Evolutionary conservation across 495 filamentous ascomycete species (phyloP), one percentile per base, ranked within the genome.

Genomic region (Neurospora hispaniola): DNA sequence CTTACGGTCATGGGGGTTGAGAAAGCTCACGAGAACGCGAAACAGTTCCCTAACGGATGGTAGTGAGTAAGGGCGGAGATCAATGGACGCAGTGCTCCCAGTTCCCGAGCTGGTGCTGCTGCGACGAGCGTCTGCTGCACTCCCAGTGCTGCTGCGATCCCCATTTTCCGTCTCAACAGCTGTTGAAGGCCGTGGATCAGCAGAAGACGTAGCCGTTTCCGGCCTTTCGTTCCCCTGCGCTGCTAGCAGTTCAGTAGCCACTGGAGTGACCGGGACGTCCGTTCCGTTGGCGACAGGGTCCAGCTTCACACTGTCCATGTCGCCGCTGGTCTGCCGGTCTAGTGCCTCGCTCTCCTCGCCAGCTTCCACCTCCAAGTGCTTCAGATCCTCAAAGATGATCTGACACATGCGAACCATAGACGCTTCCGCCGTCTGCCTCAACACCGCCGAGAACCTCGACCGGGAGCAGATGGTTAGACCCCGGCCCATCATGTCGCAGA

Each of bases 401-500:
- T 98, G 96, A 79, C 95, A 97, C 95, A 99, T 99, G 73, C 92
- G 92, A 71, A 97, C 91, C 96, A 98, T 98, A 71, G 93, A 91
- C 81, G 97, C 96, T 80, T 99, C 96, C 2, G 96, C 96, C 31
- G 94, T 95, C 73, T 94, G 87, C 71, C 94, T 88, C 20, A 99
- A 85, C 11, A 98, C 89, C 77, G 98, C 96, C 20, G 96, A 97
- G 70, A 99, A 87, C 69, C 94, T 89, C 71, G 90, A 89, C 82
- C 98, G 94, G 72, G 94, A 98, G 82, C 96, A 99, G 88, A 99
- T 98, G 79, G 94, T 97, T 74, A 99, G 81, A 5, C 94, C 96
- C 5, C 93, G 94, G 81, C 97, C 96, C 96, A 99, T 98, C 96
- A 99, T 98, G 78, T 97, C 93, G 78, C 96, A 99, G 12, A 99